Base-by-base conservation (phyloP, 1,284 basidiomycete species). In the Neonothopanus nambi region DNA sequence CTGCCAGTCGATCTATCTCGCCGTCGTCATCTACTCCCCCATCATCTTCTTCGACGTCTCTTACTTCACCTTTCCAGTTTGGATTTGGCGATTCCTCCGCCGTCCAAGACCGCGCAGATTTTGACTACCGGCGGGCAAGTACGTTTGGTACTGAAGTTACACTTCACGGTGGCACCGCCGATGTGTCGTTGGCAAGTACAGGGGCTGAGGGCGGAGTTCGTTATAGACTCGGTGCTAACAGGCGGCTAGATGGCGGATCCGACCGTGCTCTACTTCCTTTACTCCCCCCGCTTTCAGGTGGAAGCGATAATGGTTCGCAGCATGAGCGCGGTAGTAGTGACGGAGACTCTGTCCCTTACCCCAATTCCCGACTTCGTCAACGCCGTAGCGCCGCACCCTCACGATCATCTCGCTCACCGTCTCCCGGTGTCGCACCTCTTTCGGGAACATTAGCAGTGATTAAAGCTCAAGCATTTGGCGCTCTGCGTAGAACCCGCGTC, bases 391-490 rank as follows among this genome's bases (percentile, higher is more conserved):
- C 72, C 15, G 68, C 62, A 28, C 65, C 67, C 21, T 71, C 79
- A 20, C 76, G 76, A 51, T 72, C 74, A 45, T 83, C 85, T 18
- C 84, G 84, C 56, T 88, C 89, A n/a, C 85, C 85, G 48, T 87
- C 86, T n/a, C 84, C 87, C 21, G 75, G 74, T 37, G 39, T 23
- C 49, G 73, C 77, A 51, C 77, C 81, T 20, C 78, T 90, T 63
- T 89, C 86, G 44, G 85, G 88, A 26, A 92, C 90, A 24, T 79
- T 92, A 45, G 89, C 90, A 46, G 89, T 92, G 54, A 90, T 92
- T 71, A 92, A 92, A 70, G 89, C 89, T 39, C 89, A 91, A 66
- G 85, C 90, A 30, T 92, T 91, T 65, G 90, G 90, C 38, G 88
- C 88, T 15, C 74, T 91, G 60, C 85, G 90, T 49, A 78, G 89